A percentile compares a stretch with the other conserved stretches of the same genome.
Evolutionary conservation across 2,329 filamentous ascomycete species (phyloP).

Genomic region (Chrysoporthe austroafricana): DNA sequence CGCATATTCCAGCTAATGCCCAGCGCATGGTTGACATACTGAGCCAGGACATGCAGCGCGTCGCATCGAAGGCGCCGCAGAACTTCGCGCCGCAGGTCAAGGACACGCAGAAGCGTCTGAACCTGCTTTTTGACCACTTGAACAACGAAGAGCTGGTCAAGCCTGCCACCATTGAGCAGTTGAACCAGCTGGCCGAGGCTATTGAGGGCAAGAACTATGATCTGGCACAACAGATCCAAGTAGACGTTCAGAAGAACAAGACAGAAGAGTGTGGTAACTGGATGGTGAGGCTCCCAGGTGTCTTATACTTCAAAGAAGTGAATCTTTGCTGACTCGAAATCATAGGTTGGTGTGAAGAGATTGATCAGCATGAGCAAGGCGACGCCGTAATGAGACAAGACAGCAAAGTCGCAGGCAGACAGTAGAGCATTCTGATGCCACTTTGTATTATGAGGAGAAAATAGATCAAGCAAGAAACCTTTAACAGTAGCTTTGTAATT

Average conservation of each 20-base stretch:
- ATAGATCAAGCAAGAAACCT: constrained; percentile 3
- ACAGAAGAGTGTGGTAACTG: constrained; percentile 82
- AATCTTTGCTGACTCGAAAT: constrained; percentile 44
- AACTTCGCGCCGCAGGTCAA: constrained; percentile 87
- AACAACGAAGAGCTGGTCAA: constrained; percentile 93
- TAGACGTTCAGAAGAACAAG: constrained; percentile 76
- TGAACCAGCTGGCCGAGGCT: constrained; percentile 67
- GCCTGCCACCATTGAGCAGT: constrained; percentile 72
- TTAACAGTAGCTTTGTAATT: not conserved
- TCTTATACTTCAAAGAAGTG: not conserved
- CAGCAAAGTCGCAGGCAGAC: constrained; percentile 5
- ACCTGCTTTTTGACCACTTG: constrained; percentile 92
- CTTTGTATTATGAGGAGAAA: constrained; percentile 16
- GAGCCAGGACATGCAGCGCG: constrained; percentile 81
- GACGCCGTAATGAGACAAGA: constrained; percentile 54
- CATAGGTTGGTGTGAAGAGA: constrained; percentile 74
- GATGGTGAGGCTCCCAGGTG: constrained; percentile 68
- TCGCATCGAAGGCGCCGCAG: constrained; percentile 83
- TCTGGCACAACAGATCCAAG: constrained; percentile 68
- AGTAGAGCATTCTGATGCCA: constrained; percentile 11
- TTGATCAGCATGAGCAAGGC: constrained; percentile 80
- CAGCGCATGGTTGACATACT: constrained; percentile 82
- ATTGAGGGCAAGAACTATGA: constrained; percentile 72
- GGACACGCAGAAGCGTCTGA: constrained; percentile 90
- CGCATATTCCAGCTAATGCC: constrained; percentile 80